Conservation (phyloP, 2,329 filamentous ascomycete species). For the Boeremia lycopersici region DNA sequence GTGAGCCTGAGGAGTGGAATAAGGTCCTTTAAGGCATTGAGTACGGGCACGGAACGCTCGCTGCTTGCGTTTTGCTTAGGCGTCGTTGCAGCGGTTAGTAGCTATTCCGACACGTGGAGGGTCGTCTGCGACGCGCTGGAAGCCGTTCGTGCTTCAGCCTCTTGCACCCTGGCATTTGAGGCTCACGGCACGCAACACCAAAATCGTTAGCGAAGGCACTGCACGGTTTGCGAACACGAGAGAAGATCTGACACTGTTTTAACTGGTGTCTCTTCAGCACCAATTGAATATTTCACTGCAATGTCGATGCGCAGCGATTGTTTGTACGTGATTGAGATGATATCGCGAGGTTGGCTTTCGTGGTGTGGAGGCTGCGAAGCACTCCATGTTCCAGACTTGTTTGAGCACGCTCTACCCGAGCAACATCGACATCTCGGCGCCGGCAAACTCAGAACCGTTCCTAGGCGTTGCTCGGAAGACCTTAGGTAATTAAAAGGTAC, state of each 20-base stretch:
- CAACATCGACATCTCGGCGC: conserved; percentile 13
- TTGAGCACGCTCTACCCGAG: conserved; percentile 40
- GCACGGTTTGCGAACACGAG: background rate
- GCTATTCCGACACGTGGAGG: conserved; percentile 40
- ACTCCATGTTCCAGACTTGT: conserved; percentile 43
- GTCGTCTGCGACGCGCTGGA: conserved; percentile 45
- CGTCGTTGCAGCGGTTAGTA: conserved; percentile 36
- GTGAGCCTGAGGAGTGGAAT: conserved; percentile 43
- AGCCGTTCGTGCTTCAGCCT: conserved; percentile 47
- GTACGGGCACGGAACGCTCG: conserved; percentile 24
- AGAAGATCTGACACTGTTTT: too few species aligned
- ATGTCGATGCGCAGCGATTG: background rate
- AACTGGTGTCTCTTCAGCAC: background rate
- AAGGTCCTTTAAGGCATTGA: conserved; percentile 49
- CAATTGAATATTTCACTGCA: background rate
- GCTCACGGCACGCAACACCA: conserved; percentile 15
- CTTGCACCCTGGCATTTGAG: conserved; percentile 28
- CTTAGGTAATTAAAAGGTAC: conserved; percentile 30
- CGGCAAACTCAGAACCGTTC: conserved; percentile 25
- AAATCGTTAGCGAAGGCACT: background rate
- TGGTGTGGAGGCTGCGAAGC: conserved; percentile 38
- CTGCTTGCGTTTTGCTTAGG: conserved; percentile 33
- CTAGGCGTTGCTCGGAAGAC: conserved; percentile 22
- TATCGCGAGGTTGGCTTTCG: conserved; percentile 17
- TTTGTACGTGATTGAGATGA: conserved; percentile 14